Conservation (phyloP, 2,329 filamentous ascomycete species). For the Juglanconis oblonga region DNA sequence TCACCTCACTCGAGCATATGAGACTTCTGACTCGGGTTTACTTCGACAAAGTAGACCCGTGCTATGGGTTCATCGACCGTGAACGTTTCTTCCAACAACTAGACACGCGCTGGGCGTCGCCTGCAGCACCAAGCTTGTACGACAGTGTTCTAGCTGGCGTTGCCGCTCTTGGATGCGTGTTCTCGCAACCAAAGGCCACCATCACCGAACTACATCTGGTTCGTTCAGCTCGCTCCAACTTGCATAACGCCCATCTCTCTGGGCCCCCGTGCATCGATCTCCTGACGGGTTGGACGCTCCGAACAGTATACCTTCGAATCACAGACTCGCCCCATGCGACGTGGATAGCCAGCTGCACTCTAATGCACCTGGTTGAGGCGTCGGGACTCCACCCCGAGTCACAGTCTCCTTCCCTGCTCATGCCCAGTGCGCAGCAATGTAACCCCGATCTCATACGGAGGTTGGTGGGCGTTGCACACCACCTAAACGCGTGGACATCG, state of each 20-base stretch:
- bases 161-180: conserved; percentile 52
- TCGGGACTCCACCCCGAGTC: conserved; percentile 44
- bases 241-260: conserved; percentile 40
- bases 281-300: conserved; percentile 51
- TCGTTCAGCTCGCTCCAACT: conserved; percentile 37
- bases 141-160: conserved; percentile 52
- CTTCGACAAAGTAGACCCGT: conserved; percentile 50
- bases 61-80: conserved; percentile 48
- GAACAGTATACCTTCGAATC: conserved; percentile 50
- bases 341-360: conserved; percentile 55
- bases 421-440: conserved; percentile 23
- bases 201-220: conserved; percentile 43
- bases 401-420: conserved; percentile 24
- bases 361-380: conserved; percentile 58
- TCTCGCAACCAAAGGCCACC: conserved; percentile 41
- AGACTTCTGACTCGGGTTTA: conserved; percentile 42
- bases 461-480: conserved; percentile 49
- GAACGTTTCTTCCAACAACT: conserved; percentile 30
- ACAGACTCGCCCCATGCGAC: conserved; percentile 51
- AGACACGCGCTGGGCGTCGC: conserved; percentile 31
- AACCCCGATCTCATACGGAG: conserved; percentile 39
- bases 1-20: conserved; percentile 48
- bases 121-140: conserved; percentile 29
- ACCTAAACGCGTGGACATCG: conserved; percentile 58
- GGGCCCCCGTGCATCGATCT: conserved; percentile 33